Base-by-base conservation (phyloP, 179 eudicot species). In the Sideroxylon spinosum region DNA sequence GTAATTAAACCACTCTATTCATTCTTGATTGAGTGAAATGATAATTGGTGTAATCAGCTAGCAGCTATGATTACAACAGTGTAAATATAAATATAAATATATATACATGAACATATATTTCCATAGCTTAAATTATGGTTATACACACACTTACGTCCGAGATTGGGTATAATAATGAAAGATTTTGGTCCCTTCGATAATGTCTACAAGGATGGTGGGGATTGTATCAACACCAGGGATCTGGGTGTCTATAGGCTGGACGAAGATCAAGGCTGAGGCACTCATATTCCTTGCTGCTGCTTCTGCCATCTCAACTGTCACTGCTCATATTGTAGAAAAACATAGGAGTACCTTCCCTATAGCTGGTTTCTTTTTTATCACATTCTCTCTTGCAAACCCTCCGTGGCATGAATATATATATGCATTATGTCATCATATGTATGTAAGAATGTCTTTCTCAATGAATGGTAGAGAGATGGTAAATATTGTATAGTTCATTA, bases 211-310 rank as follows among this genome's bases (percentile, higher is more conserved):
- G 25, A 88, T 73, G 28, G 79, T 70, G 62, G 91, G 91, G 56
- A 88, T 70, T 61, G 83, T 68, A 73, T 75, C 85, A 37, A 83
- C 82, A 12, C 78, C 80, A 11, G 83, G 77, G 22, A 68, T 22
- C 65, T 84, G 89, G 73, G 68, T 66, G 53, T 76, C 71, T 9
- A 81, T 60, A n/a, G 91, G 84, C 78, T 75, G 81, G 7, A 79
- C 91, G 57, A 88, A 88, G 49, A 88, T 84, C 63, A 88, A 48
- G 29, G 74, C 89, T 0, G 85, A 26, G 13, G 91, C 89, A 10
- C 71, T 81, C 22, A 84, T 79, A 2, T 0, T 52, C 19, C 44
- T 22, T 4, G 82, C 84, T 14, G 84, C 89, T 44, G 7, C 52
- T 69, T 75, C 83, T 11, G 91, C 91, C 6, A 75, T 80, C 19